Conservation (phyloP, 768 basidiomycete species). For the Tremella yokohamensis region DNA sequence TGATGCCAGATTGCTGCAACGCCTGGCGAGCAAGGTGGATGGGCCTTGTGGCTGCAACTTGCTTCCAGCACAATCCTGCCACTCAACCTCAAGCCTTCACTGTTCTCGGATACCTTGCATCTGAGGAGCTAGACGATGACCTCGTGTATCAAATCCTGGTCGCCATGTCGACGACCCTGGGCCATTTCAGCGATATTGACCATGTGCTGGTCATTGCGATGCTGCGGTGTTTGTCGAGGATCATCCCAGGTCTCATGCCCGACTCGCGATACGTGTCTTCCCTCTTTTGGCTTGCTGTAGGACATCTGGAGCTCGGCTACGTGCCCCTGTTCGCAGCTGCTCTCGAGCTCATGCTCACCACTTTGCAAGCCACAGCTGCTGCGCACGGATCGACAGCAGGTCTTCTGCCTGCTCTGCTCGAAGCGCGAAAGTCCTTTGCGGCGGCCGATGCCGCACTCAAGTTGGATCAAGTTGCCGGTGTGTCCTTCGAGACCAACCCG, state of each 20-base stretch:
- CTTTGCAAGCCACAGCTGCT: slow-evolving; percentile 63
- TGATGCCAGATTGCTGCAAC: slow-evolving; percentile 57
- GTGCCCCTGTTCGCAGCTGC: slow-evolving; percentile 65
- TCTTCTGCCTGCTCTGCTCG: slow-evolving; percentile 54
- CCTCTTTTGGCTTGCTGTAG: slow-evolving; percentile 84
- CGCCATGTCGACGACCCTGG: slow-evolving; percentile 70
- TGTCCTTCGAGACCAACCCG: slow-evolving; percentile 74
- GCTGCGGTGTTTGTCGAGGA: slow-evolving; percentile 76
- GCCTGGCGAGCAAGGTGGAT: slow-evolving; percentile 93
- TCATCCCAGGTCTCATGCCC: slow-evolving; percentile 66
- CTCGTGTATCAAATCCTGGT: slow-evolving; percentile 89
- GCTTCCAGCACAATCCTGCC: slow-evolving; percentile 82
- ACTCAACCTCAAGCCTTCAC: slow-evolving; percentile 86
- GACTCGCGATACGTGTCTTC: slow-evolving; percentile 66
- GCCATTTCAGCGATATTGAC: slow-evolving; percentile 64
- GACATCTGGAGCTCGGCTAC: slow-evolving; percentile 73
- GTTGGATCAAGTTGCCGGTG: slow-evolving; percentile 66
- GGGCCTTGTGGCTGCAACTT: slow-evolving; percentile 78
- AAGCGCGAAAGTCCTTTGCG: slow-evolving; percentile 57
- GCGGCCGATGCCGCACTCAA: slow-evolving; percentile 68
- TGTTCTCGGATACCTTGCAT: slow-evolving; percentile 74
- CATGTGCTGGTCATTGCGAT: slow-evolving; percentile 75
- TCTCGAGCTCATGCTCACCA: slow-evolving; percentile 61
- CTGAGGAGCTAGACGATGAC: slow-evolving; percentile 84
- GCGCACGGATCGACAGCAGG: slow-evolving; percentile 51